A percentile compares a stretch with the other conserved stretches of the same genome.
Evolutionary conservation across 192 early-diverging fungal genomes (phyloP).

Genomic region (Bifiguratus adelaidae): DNA sequence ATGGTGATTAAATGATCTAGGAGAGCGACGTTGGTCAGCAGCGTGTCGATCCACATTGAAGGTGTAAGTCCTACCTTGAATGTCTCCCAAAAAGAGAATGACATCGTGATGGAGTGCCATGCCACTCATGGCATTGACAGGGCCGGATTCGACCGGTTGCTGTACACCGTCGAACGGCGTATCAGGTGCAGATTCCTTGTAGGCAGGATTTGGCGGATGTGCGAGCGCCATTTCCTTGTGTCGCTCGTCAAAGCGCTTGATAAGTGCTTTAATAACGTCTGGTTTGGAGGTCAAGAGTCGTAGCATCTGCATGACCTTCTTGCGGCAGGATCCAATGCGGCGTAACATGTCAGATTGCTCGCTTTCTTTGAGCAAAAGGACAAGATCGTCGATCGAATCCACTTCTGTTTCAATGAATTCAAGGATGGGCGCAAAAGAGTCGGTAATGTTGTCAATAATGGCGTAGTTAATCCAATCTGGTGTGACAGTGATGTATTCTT

Average conservation of each 20-base stretch:
- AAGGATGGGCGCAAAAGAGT: conserved; percentile 55
- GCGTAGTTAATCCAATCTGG: conserved; percentile 71
- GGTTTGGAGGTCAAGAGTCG: conserved; percentile 54
- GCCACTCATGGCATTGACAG: not conserved
- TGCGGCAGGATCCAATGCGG: conserved; percentile 62
- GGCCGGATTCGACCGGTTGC: too few relatives aligned
- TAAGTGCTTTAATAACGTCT: conserved; percentile 59
- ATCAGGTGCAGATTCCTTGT: too few relatives aligned
- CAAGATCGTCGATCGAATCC: conserved; percentile 65
- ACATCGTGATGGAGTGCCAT: conserved; percentile 40
- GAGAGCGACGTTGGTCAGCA: conserved; percentile 7
- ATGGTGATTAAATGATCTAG: conserved; percentile 63
- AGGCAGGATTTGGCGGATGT: too few relatives aligned
- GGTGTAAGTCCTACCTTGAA: conserved; percentile 37
- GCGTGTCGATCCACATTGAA: not conserved
- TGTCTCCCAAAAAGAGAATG: conserved; percentile 68
- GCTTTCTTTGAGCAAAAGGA: conserved; percentile 39
- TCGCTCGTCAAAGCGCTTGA: conserved; percentile 42
- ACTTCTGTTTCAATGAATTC: conserved; percentile 63
- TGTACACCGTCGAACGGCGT: not conserved
- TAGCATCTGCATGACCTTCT: conserved; percentile 56
- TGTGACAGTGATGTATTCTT: conserved; percentile 19
- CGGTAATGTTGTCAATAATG: conserved; percentile 70
- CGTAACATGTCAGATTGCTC: conserved; percentile 60
- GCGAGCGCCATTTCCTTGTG: conserved; percentile 7